Percentiles rank a stretch among this genome's conserved stretches.
These are phyloP conservation scores for Anthoceros angustus DNA, from an alignment of 225 moss, liverwort and hornwort species.

Conservation along the genomic window DNA sequence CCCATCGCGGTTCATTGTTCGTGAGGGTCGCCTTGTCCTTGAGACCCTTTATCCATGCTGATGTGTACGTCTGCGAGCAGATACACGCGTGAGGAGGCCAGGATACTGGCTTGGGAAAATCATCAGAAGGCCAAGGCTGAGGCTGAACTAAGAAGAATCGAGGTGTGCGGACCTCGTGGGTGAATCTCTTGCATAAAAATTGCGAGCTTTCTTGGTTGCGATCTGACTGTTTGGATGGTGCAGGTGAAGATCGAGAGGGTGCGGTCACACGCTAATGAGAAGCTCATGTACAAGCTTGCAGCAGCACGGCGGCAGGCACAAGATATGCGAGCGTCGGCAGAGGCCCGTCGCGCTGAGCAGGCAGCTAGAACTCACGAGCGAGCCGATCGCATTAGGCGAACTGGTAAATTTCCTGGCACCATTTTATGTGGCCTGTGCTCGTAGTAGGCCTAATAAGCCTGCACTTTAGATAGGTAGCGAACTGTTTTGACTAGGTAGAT, in stretches of 20 bases:
- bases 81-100: slow-evolving; percentile 68
- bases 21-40: background rate
- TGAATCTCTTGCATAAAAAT: background rate
- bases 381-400: slow-evolving; percentile 72
- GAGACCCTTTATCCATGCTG: background rate
- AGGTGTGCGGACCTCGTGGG: slow-evolving; percentile 29
- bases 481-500: no score
- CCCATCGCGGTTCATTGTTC: background rate
- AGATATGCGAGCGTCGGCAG: slow-evolving; percentile 65
- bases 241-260: slow-evolving; percentile 76
- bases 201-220: background rate
- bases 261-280: slow-evolving; percentile 60
- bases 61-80: slow-evolving; percentile 16
- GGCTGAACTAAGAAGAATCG: slow-evolving; percentile 65
- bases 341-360: slow-evolving; percentile 54
- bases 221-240: background rate
- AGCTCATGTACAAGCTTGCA: slow-evolving; percentile 54
- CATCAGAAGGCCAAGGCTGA: slow-evolving; percentile 77
- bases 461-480: no score
- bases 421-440: slow-evolving; percentile 31
- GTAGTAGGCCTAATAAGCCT: slow-evolving; percentile 13
- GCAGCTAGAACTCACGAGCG: slow-evolving; percentile 58
- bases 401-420: slow-evolving; percentile 47
- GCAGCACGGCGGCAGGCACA: slow-evolving; percentile 51
- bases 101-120: slow-evolving; percentile 84